Evolutionary conservation across 2,329 filamentous ascomycete species (phyloP).

Genomic region (Ophiocordyceps camponoti-saundersi): DNA sequence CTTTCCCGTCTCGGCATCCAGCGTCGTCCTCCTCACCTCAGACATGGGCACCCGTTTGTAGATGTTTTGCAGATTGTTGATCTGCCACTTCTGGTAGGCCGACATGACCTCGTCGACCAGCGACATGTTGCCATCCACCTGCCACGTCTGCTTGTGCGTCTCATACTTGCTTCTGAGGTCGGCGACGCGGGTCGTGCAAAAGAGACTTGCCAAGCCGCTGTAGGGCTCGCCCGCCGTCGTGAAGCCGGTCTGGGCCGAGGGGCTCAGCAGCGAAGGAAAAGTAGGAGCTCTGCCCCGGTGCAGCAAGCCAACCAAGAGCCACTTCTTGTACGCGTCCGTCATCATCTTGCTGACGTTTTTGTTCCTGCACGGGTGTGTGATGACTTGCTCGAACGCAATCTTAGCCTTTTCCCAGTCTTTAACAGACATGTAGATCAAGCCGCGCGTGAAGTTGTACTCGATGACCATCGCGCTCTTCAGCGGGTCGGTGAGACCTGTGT

Average conservation of each 20-base stretch:
- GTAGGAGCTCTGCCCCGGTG: conserved; percentile 40
- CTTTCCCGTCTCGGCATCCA: conserved; percentile 34
- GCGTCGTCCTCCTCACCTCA: conserved; percentile 32
- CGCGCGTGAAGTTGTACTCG: conserved; percentile 49
- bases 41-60: conserved; percentile 45
- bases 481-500: conserved; percentile 37
- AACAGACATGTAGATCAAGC: conserved; percentile 44
- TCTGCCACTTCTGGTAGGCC: conserved; percentile 59
- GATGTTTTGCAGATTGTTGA: conserved; percentile 54
- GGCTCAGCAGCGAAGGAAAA: conserved; percentile 38
- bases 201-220: conserved; percentile 49
- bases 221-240: conserved; percentile 51
- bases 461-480: conserved; percentile 38
- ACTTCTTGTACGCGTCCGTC: conserved; percentile 84
- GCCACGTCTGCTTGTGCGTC: conserved; percentile 40
- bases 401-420: conserved; percentile 46
- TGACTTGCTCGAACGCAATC: conserved; percentile 43
- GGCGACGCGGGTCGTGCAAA: conserved; percentile 35
- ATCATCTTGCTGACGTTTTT: conserved; percentile 56
- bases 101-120: conserved; percentile 53
- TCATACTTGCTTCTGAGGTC: conserved; percentile 45
- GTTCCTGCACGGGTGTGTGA: conserved; percentile 50
- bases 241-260: conserved; percentile 36
- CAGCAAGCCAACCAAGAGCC: conserved; percentile 62
- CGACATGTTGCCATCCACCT: conserved; percentile 53